These are phyloP conservation scores for Castanea crenata DNA, from an alignment of 306 rosid species.

Conservation along the genomic window DNA sequence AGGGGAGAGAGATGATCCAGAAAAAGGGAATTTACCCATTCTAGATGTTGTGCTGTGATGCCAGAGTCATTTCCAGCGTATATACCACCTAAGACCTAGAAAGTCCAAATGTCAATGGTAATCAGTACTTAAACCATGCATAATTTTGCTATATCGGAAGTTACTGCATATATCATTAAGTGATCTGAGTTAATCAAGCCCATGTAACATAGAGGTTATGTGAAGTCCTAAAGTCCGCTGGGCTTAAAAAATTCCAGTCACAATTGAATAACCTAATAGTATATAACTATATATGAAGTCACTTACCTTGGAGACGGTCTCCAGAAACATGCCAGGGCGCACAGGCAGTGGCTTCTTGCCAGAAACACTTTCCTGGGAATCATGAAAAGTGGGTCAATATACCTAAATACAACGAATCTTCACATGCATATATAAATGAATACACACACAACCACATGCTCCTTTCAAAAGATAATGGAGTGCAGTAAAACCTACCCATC, in stretches of 20 bases:
- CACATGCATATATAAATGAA: not conserved
- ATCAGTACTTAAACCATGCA: conserved; percentile 1
- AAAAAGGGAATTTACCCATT: conserved; percentile 61
- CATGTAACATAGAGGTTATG: not conserved
- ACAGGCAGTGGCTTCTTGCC: conserved; percentile 78
- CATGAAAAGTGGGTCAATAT: conserved; percentile 11
- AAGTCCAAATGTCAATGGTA: conserved; percentile 17
- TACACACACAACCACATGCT: not conserved
- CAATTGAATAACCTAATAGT: not conserved
- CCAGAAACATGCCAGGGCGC: conserved; percentile 99
- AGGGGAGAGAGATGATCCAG: conserved; percentile 1
- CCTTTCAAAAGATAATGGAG: conserved; percentile 15
- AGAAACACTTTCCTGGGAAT: conserved; percentile 58
- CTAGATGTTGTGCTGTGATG: conserved; percentile 91
- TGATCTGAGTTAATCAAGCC: conserved; percentile 2
- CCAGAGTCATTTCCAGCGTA: conserved; percentile 82
- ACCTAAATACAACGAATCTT: not conserved
- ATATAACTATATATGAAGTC: not conserved
- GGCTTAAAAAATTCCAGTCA: conserved; percentile 14
- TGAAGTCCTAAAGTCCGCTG: conserved; percentile 5
- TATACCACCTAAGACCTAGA: conserved; percentile 85
- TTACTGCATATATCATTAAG: not conserved
- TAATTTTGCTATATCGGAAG: not conserved
- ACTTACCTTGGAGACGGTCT: conserved; percentile 84
- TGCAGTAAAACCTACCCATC: conserved; percentile 64